Percentiles rank a stretch among this genome's conserved stretches.
These are phyloP conservation scores for Heliosperma pusillum DNA, from an alignment of 148 eudicot genomes.

Conservation along the genomic window DNA sequence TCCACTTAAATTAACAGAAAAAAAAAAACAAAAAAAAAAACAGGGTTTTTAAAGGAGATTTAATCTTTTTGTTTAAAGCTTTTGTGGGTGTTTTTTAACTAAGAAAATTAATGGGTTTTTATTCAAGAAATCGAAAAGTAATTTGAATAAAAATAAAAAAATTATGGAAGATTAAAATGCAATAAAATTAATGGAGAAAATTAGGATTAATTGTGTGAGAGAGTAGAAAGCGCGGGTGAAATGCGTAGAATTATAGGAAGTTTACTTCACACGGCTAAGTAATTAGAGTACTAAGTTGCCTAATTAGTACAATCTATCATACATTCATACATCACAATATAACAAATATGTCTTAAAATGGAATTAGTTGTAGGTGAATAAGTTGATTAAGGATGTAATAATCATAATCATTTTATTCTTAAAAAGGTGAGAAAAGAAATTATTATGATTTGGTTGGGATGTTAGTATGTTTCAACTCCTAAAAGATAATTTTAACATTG, in stretches of 20 bases:
- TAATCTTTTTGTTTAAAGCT: neutral
- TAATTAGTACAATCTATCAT: neutral
- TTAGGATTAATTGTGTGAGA: neutral
- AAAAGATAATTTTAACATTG: no score
- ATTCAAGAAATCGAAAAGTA: neutral
- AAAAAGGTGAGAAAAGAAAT: neutral
- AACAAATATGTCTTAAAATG: no score
- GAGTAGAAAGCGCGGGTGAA: neutral
- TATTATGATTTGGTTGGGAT: no score
- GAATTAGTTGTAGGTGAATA: neutral
- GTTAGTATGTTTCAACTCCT: no score
- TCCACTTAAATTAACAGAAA: neutral
- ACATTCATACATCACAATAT: no score
- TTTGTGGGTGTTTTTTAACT: neutral
- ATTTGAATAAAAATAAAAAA: neutral
- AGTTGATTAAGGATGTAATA: no score
- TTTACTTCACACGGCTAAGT: neutral
- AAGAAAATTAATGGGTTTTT: neutral
- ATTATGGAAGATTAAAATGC: neutral
- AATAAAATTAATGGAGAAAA: neutral
- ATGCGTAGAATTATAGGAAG: neutral
- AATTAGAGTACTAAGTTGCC: neutral
- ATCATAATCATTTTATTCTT: neutral
- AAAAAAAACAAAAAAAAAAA: slow-evolving; percentile 11
- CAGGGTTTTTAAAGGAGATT: slow-evolving; percentile 11